Evolutionary conservation across 2,329 filamentous ascomycete species (phyloP).

Genomic region (Colletotrichum simmondsii): DNA sequence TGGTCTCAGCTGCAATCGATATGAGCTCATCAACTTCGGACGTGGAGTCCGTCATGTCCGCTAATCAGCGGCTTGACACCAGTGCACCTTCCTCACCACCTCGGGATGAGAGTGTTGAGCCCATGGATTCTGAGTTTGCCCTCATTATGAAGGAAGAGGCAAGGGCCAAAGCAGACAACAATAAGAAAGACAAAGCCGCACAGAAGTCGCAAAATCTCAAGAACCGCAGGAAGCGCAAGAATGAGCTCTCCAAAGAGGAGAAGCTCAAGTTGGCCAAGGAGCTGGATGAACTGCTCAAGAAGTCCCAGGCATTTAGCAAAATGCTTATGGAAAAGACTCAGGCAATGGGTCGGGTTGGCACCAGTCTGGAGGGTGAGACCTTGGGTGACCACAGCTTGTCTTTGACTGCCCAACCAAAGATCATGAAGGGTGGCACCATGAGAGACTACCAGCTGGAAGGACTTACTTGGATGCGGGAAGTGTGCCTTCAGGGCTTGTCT

Average conservation of each 20-base stretch:
- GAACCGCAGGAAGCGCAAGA: constrained; percentile 56
- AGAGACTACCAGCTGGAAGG: constrained; percentile 94
- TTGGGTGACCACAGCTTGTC: constrained; percentile 75
- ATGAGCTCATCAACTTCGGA: constrained; percentile 48
- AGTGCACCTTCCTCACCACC: constrained; percentile 53
- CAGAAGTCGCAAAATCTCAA: constrained; percentile 41
- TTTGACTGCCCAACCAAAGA: constrained; percentile 86
- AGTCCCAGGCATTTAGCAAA: constrained; percentile 70
- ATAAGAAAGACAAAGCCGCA: constrained; percentile 53
- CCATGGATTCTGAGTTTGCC: constrained; percentile 37
- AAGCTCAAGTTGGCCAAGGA: constrained; percentile 68
- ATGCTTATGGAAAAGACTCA: constrained; percentile 73
- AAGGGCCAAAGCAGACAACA: constrained; percentile 47
- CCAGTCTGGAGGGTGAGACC: constrained; percentile 67
- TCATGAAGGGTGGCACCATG: constrained; percentile 90
- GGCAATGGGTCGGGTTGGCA: constrained; percentile 70
- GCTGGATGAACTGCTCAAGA: constrained; percentile 67
- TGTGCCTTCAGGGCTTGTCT: constrained; percentile 82
- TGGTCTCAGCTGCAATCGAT: not conserved
- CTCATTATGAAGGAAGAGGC: constrained; percentile 49
- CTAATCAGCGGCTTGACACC: constrained; percentile 42
- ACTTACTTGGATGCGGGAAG: constrained; percentile 94
- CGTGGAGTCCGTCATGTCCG: constrained; percentile 43
- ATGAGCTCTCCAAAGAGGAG: constrained; percentile 60
- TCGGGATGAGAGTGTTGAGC: constrained; percentile 35